A percentile compares a stretch with the other conserved stretches of the same genome.
Conservation (phyloP, 2,329 filamentous ascomycete genomes). For the Epichloe typhina region DNA sequence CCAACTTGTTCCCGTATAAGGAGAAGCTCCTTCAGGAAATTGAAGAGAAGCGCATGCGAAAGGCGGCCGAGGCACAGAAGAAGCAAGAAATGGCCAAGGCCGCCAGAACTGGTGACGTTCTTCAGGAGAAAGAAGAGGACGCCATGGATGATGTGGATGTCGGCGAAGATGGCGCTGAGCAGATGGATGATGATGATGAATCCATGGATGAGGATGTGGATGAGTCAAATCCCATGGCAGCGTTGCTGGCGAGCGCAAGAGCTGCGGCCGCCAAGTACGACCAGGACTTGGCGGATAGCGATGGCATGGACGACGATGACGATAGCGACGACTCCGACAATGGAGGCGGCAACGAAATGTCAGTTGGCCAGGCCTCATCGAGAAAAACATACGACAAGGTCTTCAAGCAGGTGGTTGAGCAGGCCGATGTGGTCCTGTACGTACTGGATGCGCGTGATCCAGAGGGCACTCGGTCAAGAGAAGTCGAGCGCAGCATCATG, state of each 20-base stretch:
- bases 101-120: constrained; percentile 42
- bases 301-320: constrained; percentile 38
- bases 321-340: constrained; percentile 32
- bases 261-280: constrained; percentile 68
- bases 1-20: constrained; percentile 96
- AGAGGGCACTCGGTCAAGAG: constrained; percentile 77
- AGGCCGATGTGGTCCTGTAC: constrained; percentile 83
- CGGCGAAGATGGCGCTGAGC: constrained; percentile 35
- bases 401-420: constrained; percentile 84
- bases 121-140: constrained; percentile 29
- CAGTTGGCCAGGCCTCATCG: constrained; percentile 46
- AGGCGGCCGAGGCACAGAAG: constrained; percentile 64
- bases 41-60: constrained; percentile 71
- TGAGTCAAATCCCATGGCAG: constrained; percentile 77
- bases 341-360: constrained; percentile 40
- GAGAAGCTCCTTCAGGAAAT: constrained; percentile 90
- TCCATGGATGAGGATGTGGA: constrained; percentile 46
- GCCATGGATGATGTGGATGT: constrained; percentile 35
- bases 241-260: constrained; percentile 72
- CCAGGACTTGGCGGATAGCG: constrained; percentile 45
- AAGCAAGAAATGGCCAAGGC: constrained; percentile 61
- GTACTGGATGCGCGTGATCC: constrained; percentile 87
- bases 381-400: constrained; percentile 88
- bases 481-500: constrained; percentile 85
- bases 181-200: constrained; percentile 35